Percentiles rank a stretch among this genome's conserved stretches.
Evolutionary conservation across 768 basidiomycete species (phyloP).

Genomic region (Pleurotus salmoneostramineus): DNA sequence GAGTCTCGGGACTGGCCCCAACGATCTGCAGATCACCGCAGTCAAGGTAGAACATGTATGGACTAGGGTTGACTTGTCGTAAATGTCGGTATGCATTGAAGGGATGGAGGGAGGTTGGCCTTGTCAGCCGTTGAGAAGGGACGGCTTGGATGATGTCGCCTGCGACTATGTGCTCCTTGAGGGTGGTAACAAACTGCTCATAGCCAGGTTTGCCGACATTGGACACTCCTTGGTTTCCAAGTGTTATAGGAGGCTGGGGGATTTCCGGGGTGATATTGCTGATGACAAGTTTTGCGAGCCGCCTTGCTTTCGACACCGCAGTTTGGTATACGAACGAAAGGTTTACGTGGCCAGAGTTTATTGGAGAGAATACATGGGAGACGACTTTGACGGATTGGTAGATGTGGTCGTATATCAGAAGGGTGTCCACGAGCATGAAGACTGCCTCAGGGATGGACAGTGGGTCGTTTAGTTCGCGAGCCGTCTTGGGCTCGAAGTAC

Average conservation of each 20-base stretch:
- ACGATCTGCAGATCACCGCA: conserved; percentile 92
- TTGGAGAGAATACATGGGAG: conserved; percentile 90
- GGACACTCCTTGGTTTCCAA: conserved; percentile 69
- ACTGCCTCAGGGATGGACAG: conserved; percentile 90
- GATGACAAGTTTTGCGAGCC: conserved; percentile 71
- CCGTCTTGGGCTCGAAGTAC: conserved; percentile 94
- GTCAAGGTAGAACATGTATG: conserved; percentile 98
- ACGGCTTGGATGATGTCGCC: conserved; percentile 99
- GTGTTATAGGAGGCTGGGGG: conserved; percentile 56
- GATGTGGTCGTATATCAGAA: conserved; percentile 96
- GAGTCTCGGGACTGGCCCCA: conserved; percentile 96
- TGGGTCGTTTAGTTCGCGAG: conserved; percentile 67
- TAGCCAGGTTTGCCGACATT: conserved; percentile 95
- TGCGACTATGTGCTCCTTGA: conserved; percentile 92
- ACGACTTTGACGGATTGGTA: conserved; percentile 94
- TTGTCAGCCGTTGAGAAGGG: conserved; percentile 85
- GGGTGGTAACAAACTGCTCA: conserved; percentile 81
- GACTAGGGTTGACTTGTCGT: conserved; percentile 93
- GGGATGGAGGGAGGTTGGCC: conserved; percentile 86
- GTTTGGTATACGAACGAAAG: conserved; percentile 86
- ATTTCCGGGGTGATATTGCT: conserved; percentile 55
- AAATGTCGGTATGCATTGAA: conserved; percentile 97
- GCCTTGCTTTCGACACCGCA: conserved; percentile 76
- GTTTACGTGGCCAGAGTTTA: conserved; percentile 59
- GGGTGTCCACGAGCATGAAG: conserved; percentile 95